Evolutionary conservation across 2,329 filamentous ascomycete species (phyloP).

Genomic region (Pseudogymnoascus sp.): DNA sequence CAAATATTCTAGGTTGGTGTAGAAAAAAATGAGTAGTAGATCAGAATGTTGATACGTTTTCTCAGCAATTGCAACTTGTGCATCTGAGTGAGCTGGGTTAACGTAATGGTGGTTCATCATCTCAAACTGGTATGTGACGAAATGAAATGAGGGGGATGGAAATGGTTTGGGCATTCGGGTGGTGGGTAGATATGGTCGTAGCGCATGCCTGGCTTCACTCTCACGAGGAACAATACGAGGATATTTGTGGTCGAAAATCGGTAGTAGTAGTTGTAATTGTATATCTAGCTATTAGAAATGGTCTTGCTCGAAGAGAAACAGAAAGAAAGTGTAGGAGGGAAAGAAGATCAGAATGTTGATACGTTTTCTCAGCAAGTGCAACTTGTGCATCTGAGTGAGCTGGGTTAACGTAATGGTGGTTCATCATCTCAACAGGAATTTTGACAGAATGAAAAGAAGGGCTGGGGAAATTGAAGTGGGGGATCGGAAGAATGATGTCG

Average conservation of each 20-base stretch:
- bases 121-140: not conserved
- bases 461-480: not conserved
- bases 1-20: too few relatives aligned
- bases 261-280: not conserved
- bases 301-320: not conserved
- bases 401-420: slow-evolving; percentile 11
- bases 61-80: slow-evolving; percentile 10
- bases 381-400: slow-evolving; percentile 11
- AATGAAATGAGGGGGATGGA: not conserved
- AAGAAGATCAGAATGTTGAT: slow-evolving; percentile 4
- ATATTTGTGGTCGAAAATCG: not conserved
- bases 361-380: slow-evolving; percentile 10
- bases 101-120: slow-evolving; percentile 11
- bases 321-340: not conserved
- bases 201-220: not conserved
- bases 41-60: slow-evolving; percentile 11
- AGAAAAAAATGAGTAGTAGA: not conserved
- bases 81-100: slow-evolving; percentile 11
- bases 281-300: not conserved
- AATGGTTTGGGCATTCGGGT: not conserved
- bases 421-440: slow-evolving; percentile 7
- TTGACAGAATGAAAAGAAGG: not conserved
- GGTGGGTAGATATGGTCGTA: not conserved
- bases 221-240: not conserved
- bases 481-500: not conserved